These are phyloP conservation scores for Myriangium duriaei DNA, from an alignment of 2,329 filamentous ascomycete species.

Conservation along the genomic window DNA sequence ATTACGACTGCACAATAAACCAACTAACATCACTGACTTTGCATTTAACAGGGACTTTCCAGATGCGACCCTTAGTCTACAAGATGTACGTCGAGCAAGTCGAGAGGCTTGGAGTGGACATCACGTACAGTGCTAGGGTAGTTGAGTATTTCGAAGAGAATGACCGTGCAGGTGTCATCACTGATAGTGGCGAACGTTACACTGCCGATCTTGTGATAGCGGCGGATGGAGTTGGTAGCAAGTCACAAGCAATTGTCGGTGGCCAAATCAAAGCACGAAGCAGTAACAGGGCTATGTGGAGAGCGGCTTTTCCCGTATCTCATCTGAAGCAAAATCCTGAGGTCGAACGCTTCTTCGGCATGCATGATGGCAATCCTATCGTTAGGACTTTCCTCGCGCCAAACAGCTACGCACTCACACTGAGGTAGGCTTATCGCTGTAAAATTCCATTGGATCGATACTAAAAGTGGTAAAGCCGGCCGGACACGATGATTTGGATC, in stretches of 20 bases:
- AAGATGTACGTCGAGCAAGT: slow-evolving; percentile 42
- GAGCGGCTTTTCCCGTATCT: slow-evolving; percentile 27
- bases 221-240: slow-evolving; percentile 30
- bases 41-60: too few relatives aligned
- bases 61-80: slow-evolving; percentile 44
- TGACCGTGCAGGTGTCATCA: slow-evolving; percentile 18
- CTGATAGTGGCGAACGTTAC: slow-evolving; percentile 28
- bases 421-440: too few relatives aligned
- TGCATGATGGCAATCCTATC: slow-evolving; percentile 29
- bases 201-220: slow-evolving; percentile 29
- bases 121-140: slow-evolving; percentile 31
- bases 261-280: slow-evolving; percentile 29
- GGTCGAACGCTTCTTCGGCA: slow-evolving; percentile 35
- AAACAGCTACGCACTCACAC: slow-evolving; percentile 32
- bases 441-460: too few relatives aligned
- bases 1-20: too few relatives aligned
- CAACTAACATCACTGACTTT: too few relatives aligned
- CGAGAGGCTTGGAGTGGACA: slow-evolving; percentile 30
- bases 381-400: slow-evolving; percentile 34
- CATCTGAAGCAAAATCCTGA: slow-evolving; percentile 33
- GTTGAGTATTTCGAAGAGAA: slow-evolving; percentile 35
- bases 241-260: slow-evolving; percentile 33
- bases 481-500: slow-evolving; percentile 39
- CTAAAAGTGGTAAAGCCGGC: too few relatives aligned
- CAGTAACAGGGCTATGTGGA: slow-evolving; percentile 20